These are phyloP conservation scores for Sisymbrium altissimum DNA, from an alignment of 345 rosid genomes.

Conservation along the genomic window DNA sequence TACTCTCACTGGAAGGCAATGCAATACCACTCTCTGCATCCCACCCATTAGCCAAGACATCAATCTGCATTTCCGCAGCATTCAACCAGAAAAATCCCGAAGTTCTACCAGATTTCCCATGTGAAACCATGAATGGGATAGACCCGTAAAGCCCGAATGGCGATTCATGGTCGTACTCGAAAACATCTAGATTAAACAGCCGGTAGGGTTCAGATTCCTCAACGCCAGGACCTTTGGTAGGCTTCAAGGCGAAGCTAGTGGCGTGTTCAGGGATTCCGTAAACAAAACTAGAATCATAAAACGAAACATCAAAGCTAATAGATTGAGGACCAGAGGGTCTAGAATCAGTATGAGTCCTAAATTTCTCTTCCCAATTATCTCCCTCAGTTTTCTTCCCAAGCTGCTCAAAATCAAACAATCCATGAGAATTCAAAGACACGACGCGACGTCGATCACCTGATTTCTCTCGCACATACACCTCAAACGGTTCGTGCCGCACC, in stretches of 20 bases:
- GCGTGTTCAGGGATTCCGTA: conserved; percentile 96
- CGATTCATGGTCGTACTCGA: conserved; percentile 81
- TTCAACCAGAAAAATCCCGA: conserved; percentile 95
- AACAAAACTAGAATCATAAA: conserved; percentile 79
- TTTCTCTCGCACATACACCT: conserved; percentile 70
- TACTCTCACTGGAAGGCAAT: conserved; percentile 53
- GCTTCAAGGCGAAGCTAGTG: conserved; percentile 74
- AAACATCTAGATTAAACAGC: conserved; percentile 88
- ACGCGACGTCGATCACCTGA: conserved; percentile 50
- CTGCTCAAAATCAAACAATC: conserved; percentile 89
- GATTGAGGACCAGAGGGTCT: conserved; percentile 95
- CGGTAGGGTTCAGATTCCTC: conserved; percentile 89
- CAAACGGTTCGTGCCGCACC: conserved; percentile 81
- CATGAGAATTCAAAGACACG: conserved; percentile 73
- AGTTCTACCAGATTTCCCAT: conserved; percentile 66
- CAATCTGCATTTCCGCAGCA: conserved; percentile 99
- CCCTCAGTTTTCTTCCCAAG: conserved; percentile 61
- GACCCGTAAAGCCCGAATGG: conserved; percentile 97
- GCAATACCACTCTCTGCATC: conserved; percentile 69
- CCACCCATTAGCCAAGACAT: conserved; percentile 88
- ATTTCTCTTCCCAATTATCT: conserved; percentile 92
- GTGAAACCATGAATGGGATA: conserved; percentile 89
- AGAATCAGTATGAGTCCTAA: conserved; percentile 66
- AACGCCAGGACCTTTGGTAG: conserved; percentile 87
- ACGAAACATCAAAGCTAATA: conserved; percentile 89